Evolutionary conservation across 1,284 basidiomycete species (phyloP).

Genomic region (Peniophora sp.): DNA sequence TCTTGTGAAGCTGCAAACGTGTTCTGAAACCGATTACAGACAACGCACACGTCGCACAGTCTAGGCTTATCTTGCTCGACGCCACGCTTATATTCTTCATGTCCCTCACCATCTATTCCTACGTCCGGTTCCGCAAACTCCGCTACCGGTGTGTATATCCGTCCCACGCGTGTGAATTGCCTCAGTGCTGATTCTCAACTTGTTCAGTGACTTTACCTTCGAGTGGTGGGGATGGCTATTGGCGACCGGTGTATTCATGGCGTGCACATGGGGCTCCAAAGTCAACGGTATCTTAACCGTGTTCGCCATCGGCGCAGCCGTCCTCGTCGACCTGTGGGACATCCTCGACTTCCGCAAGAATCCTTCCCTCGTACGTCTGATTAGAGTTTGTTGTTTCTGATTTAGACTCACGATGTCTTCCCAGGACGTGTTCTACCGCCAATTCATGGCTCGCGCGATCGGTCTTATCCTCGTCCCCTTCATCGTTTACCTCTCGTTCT

Average conservation of each 20-base stretch:
- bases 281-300: conserved; percentile 97
- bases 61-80: conserved; percentile 93
- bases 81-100: conserved; percentile 95
- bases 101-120: conserved; percentile 89
- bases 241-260: conserved; percentile 88
- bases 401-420: conserved; percentile 1
- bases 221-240: conserved; percentile 96
- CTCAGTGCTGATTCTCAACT: conserved; percentile 6
- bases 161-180: neutral
- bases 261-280: conserved; percentile 95
- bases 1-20: neutral
- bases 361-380: conserved; percentile 65
- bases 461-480: conserved; percentile 89
- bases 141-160: conserved; percentile 66
- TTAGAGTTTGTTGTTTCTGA: neutral
- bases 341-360: conserved; percentile 85
- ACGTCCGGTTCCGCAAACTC: conserved; percentile 92
- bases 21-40: conserved; percentile 39
- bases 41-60: conserved; percentile 94
- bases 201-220: conserved; percentile 67
- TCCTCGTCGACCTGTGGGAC: conserved; percentile 92
- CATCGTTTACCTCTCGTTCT: conserved; percentile 90
- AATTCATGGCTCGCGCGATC: conserved; percentile 81
- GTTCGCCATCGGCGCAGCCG: conserved; percentile 82
- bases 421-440: conserved; percentile 84